Conservation (phyloP, 441 rosid genomes). For the Erodium trifolium region DNA sequence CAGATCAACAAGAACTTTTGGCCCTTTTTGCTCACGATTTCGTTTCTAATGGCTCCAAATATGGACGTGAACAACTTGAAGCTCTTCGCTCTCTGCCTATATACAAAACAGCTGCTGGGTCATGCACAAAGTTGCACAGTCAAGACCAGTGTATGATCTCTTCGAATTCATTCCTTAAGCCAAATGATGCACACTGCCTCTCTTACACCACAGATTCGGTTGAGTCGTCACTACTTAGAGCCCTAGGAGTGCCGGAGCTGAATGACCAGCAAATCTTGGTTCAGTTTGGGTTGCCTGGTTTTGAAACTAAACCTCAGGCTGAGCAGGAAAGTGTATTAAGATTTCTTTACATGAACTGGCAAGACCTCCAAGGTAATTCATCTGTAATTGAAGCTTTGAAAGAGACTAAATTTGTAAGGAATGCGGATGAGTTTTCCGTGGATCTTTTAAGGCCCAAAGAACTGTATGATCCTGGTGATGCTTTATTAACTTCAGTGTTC, state of each 20-base stretch:
- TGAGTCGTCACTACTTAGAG: slow-evolving; percentile 58
- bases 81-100: slow-evolving; percentile 76
- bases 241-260: slow-evolving; percentile 85
- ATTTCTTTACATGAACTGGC: slow-evolving; percentile 71
- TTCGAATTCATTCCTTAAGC: slow-evolving; percentile 81
- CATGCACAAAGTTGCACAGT: slow-evolving; percentile 50
- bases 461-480: slow-evolving; percentile 86
- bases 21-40: slow-evolving; percentile 78
- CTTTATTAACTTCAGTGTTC: slow-evolving; percentile 75
- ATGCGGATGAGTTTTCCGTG: slow-evolving; percentile 67
- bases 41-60: slow-evolving; percentile 48
- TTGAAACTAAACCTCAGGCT: slow-evolving; percentile 61
- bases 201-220: slow-evolving; percentile 56
- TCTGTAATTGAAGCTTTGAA: slow-evolving; percentile 69
- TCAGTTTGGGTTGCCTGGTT: slow-evolving; percentile 81
- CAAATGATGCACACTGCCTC: slow-evolving; percentile 68
- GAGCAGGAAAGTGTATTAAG: slow-evolving; percentile 79
- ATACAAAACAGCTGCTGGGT: slow-evolving; percentile 69
- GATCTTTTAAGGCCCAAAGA: slow-evolving; percentile 70
- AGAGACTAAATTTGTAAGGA: slow-evolving; percentile 76
- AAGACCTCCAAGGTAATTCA: slow-evolving; percentile 63
- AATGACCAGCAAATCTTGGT: slow-evolving; percentile 77
- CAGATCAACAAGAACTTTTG: slow-evolving; percentile 71
- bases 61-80: slow-evolving; percentile 68
- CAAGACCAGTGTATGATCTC: slow-evolving; percentile 70